Evolutionary conservation across 495 filamentous ascomycete genomes (phyloP).

Genomic region (Tetracladium setigerum): DNA sequence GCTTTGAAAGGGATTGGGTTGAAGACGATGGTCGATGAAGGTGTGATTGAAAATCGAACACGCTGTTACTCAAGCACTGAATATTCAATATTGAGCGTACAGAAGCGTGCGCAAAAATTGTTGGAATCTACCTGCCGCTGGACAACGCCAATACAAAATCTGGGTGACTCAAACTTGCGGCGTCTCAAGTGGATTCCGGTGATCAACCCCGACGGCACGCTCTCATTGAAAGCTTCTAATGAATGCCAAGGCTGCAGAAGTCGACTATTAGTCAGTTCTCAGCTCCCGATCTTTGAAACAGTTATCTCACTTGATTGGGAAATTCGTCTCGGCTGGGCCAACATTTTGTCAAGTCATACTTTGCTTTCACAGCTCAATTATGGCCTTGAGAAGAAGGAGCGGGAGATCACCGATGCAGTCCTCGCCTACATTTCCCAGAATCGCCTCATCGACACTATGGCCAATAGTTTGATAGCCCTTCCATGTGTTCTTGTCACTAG

Average conservation of each 20-base stretch:
- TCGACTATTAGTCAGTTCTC: conserved; percentile 18
- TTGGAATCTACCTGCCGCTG: conserved; percentile 10
- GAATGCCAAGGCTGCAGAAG: conserved; percentile 19
- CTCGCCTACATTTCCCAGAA: conserved; percentile 16
- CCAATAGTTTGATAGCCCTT: conserved; percentile 8
- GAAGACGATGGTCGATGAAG: conserved; percentile 14
- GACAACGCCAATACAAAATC: neutral
- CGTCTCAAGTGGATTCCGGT: conserved; percentile 26
- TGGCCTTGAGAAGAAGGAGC: conserved; percentile 13
- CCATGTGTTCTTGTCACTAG: conserved; percentile 16
- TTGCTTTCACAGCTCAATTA: conserved; percentile 21
- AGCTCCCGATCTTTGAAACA: conserved; percentile 17
- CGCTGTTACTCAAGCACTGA: conserved; percentile 5
- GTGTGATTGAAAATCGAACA: conserved; percentile 10
- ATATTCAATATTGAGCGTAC: neutral
- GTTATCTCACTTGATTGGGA: conserved; percentile 21
- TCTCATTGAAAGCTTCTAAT: conserved; percentile 12
- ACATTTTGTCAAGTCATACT: conserved; percentile 10
- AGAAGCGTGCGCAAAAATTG: conserved; percentile 16
- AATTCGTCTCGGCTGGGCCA: conserved; percentile 24
- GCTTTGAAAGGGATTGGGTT: conserved; percentile 20
- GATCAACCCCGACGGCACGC: neutral
- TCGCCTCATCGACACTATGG: conserved; percentile 4
- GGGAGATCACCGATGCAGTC: conserved; percentile 17
- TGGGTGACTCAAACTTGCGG: neutral